These are phyloP conservation scores for Micractinium conductrix DNA, from an alignment of 139 green algal genomes.

Conservation along the genomic window DNA sequence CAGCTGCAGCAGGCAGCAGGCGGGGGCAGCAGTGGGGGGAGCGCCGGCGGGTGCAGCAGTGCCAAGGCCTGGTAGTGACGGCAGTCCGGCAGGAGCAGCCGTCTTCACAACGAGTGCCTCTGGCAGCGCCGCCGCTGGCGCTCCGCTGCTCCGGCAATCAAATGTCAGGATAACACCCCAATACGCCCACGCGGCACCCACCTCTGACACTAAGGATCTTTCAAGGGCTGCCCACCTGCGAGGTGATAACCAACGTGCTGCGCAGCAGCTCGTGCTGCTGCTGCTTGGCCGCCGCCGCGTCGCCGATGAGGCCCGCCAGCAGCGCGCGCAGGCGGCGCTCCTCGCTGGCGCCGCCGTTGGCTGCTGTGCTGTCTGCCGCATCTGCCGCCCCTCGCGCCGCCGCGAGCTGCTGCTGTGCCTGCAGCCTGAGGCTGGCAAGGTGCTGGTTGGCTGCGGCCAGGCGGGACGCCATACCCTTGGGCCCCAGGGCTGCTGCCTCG, in stretches of 20 bases:
- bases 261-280: constrained; percentile 33
- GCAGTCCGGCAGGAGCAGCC: too few relatives aligned
- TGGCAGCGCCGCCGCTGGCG: too few relatives aligned
- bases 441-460: constrained; percentile 16
- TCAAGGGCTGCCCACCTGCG: neutral
- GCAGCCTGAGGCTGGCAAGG: constrained; percentile 5
- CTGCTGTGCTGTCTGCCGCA: neutral
- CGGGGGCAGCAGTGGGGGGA: neutral
- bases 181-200: too few relatives aligned
- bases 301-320: constrained; percentile 1
- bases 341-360: too few relatives aligned
- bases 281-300: constrained; percentile 3
- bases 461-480: neutral
- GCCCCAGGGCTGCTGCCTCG: neutral
- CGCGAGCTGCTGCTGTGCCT: constrained; percentile 19
- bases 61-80: too few relatives aligned
- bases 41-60: too few relatives aligned
- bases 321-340: neutral
- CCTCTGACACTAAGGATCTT: too few relatives aligned
- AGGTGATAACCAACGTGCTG: constrained; percentile 4
- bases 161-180: too few relatives aligned
- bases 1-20: constrained; percentile 9
- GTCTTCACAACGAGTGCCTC: too few relatives aligned
- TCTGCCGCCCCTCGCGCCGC: neutral
- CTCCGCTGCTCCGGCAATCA: too few relatives aligned